phyloP scores from a whole-genome alignment of 768 basidiomycete genomes.

The Galerina sulciceps region DNA sequence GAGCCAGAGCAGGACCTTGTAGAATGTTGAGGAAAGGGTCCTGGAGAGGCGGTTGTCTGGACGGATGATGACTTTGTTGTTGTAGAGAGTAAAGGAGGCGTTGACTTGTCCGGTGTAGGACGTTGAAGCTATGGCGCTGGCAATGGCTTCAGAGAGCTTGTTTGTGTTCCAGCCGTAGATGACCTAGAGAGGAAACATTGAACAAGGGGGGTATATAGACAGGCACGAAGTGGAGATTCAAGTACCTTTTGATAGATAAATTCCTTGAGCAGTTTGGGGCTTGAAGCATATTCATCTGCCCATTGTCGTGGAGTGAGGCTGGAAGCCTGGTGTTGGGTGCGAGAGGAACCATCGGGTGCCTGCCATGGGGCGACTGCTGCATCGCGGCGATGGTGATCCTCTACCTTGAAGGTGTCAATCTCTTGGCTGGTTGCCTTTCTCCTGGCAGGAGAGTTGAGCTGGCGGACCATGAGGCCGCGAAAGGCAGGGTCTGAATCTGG shows the following conservation, averaged over 20 bases:
- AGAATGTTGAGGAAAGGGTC: constrained; percentile 69
- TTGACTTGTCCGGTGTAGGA: constrained; percentile 48
- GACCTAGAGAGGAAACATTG: constrained; percentile 26
- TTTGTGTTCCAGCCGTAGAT: constrained; percentile 55
- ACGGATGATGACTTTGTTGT: constrained; percentile 63
- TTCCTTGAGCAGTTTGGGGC: constrained; percentile 74
- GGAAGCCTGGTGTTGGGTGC: constrained; percentile 34
- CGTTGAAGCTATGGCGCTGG: constrained; percentile 45
- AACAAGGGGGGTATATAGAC: background rate
- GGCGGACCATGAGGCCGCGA: constrained; percentile 43
- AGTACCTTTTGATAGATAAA: constrained; percentile 77
- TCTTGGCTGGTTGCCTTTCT: constrained; percentile 47
- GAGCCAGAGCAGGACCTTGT: constrained; percentile 71
- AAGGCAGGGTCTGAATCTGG: constrained; percentile 28
- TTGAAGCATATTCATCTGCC: constrained; percentile 84
- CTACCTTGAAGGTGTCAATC: constrained; percentile 42
- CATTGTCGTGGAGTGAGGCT: constrained; percentile 71
- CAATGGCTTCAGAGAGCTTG: constrained; percentile 40
- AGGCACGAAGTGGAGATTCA: background rate
- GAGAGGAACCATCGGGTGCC: constrained; percentile 9
- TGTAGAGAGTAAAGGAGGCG: constrained; percentile 53
- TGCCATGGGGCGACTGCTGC: constrained; percentile 13
- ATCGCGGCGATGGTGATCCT: constrained; percentile 33
- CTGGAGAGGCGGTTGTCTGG: constrained; percentile 70
- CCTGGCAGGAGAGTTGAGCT: constrained; percentile 47